A percentile compares a stretch with the other conserved stretches of the same genome.
Conservation (phyloP, 2,329 filamentous ascomycete species). For the Nemania diffusa region DNA sequence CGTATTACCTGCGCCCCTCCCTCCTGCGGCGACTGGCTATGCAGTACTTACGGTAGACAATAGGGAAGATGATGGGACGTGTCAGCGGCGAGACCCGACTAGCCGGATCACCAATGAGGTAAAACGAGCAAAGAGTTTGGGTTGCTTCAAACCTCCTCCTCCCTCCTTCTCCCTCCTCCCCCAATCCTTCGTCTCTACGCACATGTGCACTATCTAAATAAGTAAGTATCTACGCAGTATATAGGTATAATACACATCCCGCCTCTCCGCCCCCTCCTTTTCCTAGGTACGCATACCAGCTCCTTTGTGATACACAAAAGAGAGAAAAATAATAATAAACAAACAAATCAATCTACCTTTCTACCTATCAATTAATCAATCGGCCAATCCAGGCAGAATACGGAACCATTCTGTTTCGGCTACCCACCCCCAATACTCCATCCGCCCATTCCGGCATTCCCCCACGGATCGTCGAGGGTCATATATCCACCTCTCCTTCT, state of each 20-base stretch:
- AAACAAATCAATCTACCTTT: no score
- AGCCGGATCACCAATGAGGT: constrained; percentile 30
- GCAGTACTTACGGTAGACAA: no score
- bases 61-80: constrained; percentile 15
- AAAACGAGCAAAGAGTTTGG: not conserved
- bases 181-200: no score
- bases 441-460: not conserved
- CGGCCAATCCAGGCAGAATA: not conserved
- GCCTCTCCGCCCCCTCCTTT: not conserved
- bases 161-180: no score
- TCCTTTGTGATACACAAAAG: no score
- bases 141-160: not conserved
- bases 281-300: no score
- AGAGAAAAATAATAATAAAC: not conserved
- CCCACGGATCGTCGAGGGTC: constrained; percentile 3
- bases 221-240: no score
- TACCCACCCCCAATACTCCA: not conserved
- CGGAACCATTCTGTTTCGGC: no score
- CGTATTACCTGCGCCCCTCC: constrained; percentile 6
- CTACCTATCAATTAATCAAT: not conserved
- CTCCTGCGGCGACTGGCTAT: constrained; percentile 21
- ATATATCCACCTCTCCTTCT: not conserved
- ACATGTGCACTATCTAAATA: no score
- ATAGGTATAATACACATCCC: not conserved
- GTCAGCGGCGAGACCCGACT: constrained; percentile 25